Conservation (phyloP, 176 grass and related monocot genomes). For the Ananas comosus region DNA sequence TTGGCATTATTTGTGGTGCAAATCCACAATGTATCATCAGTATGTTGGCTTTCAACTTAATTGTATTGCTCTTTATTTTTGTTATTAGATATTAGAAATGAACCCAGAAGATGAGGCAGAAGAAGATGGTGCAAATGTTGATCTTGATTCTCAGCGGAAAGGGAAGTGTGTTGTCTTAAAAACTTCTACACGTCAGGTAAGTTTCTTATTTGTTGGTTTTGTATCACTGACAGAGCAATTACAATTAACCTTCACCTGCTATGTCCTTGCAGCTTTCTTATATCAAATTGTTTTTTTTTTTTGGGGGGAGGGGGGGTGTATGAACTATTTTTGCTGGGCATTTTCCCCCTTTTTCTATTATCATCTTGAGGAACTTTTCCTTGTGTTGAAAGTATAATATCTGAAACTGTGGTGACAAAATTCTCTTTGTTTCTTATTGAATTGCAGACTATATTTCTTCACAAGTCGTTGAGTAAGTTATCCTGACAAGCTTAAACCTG, state of each 20-base stretch:
- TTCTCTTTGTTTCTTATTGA: constrained; percentile 6
- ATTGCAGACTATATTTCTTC: constrained; percentile 85
- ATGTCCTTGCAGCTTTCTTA: no score
- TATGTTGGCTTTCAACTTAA: neutral
- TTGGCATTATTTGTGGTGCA: no score
- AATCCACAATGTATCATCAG: no score
- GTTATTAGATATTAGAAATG: constrained; percentile 19
- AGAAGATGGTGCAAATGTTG: constrained; percentile 23
- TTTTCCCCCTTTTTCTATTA: neutral
- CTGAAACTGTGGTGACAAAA: neutral
- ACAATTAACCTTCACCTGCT: no score
- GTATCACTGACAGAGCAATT: no score
- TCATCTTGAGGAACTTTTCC: neutral
- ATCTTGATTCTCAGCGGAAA: constrained; percentile 21
- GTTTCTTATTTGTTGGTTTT: neutral
- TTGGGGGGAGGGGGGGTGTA: neutral
- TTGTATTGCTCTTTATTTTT: neutral
- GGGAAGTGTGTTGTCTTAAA: constrained; percentile 40
- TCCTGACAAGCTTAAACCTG: constrained; percentile 77
- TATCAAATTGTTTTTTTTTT: no score
- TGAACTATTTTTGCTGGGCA: neutral
- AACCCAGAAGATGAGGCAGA: constrained; percentile 23
- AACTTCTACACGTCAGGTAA: constrained; percentile 22
- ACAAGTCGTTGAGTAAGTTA: constrained; percentile 75
- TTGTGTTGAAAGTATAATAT: neutral